Conservation (phyloP, 495 filamentous ascomycete species). For the Friedmanniomyces endolithicus region DNA sequence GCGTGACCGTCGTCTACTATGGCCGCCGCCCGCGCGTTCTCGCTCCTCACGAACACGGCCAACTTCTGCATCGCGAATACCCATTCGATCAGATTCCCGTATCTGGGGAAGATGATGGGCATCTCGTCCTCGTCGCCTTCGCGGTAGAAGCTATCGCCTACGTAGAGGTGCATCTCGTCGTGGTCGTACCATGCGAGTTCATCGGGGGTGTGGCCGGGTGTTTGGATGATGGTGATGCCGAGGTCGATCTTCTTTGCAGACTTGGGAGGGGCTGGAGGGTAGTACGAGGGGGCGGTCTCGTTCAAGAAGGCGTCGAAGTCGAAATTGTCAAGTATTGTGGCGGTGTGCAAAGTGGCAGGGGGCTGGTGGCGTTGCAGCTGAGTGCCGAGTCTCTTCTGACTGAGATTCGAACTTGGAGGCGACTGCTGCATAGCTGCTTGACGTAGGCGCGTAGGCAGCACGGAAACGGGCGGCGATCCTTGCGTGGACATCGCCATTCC, state of each 20-base stretch:
- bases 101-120: slow-evolving; percentile 31
- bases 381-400: not conserved
- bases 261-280: not conserved
- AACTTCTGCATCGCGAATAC: slow-evolving; percentile 19
- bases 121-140: slow-evolving; percentile 25
- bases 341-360: not conserved
- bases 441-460: not conserved
- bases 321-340: not conserved
- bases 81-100: slow-evolving; percentile 20
- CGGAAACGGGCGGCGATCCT: too few species aligned
- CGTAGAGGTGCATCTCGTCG: slow-evolving; percentile 30
- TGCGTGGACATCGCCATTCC: too few species aligned
- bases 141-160: slow-evolving; percentile 35
- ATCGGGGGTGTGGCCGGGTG: slow-evolving; percentile 35
- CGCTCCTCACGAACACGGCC: slow-evolving; percentile 9
- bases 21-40: slow-evolving; percentile 10
- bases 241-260: slow-evolving; percentile 9
- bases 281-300: not conserved
- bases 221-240: slow-evolving; percentile 30
- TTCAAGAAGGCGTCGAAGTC: not conserved
- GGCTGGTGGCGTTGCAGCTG: not conserved
- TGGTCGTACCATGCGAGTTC: slow-evolving; percentile 33
- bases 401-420: not conserved
- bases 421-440: not conserved
- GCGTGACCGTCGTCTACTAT: not conserved